Conservation (phyloP, 768 basidiomycete genomes). For the Amanita subjunquillea region DNA sequence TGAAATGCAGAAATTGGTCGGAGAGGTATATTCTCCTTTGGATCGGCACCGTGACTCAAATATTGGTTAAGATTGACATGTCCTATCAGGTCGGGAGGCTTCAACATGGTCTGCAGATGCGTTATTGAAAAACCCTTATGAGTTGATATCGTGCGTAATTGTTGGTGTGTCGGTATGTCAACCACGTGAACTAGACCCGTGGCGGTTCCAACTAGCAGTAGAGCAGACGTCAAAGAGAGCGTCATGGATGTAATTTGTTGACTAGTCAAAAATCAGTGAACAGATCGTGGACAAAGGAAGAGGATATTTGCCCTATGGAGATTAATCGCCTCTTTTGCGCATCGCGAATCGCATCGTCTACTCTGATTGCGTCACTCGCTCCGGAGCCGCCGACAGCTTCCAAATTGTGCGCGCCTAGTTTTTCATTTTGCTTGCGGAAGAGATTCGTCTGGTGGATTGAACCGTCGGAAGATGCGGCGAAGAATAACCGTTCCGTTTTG, state of each 20-base stretch:
- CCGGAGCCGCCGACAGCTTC: conserved; percentile 76
- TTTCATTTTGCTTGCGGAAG: conserved; percentile 52
- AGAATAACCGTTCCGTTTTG: conserved; percentile 78
- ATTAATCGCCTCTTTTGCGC: conserved; percentile 53
- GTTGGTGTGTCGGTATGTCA: conserved; percentile 86
- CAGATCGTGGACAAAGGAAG: neutral
- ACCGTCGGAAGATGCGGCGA: conserved; percentile 71
- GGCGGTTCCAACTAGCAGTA: conserved; percentile 75
- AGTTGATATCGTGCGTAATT: conserved; percentile 68
- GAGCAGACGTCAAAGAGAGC: conserved; percentile 68
- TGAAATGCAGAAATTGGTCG: conserved; percentile 64
- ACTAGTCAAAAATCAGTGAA: conserved; percentile 24
- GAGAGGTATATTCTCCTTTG: conserved; percentile 53
- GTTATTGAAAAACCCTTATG: conserved; percentile 65
- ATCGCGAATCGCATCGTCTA: conserved; percentile 43
- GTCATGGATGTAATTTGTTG: conserved; percentile 63
- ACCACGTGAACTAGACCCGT: conserved; percentile 69
- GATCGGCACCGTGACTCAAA: conserved; percentile 26
- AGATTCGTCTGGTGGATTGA: conserved; percentile 74
- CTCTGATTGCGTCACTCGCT: conserved; percentile 54
- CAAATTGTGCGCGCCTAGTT: conserved; percentile 36
- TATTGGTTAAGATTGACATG: conserved; percentile 53
- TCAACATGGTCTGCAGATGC: conserved; percentile 66
- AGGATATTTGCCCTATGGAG: conserved; percentile 45
- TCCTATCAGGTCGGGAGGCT: conserved; percentile 80